phyloP scores from a whole-genome alignment of 805 yeast species.

The Torulaspora microellipsoides region DNA sequence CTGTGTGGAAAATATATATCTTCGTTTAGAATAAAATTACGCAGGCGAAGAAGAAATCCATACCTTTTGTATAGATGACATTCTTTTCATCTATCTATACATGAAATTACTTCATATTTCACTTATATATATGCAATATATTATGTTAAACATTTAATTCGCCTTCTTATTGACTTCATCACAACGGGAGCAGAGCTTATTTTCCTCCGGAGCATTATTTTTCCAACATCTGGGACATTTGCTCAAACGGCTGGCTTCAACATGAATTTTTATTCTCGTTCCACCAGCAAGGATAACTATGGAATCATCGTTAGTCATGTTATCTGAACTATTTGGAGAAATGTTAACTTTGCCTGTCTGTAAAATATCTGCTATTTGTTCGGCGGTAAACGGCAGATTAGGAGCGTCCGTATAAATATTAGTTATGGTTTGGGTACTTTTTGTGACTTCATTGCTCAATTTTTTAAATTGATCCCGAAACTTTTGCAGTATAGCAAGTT shows the following conservation, averaged over 20 bases:
- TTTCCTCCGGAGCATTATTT: constrained; percentile 47
- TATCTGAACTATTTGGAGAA: constrained; percentile 19
- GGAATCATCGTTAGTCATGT: not conserved
- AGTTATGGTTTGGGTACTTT: constrained; percentile 32
- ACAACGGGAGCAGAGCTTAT: constrained; percentile 66
- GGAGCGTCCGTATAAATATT: constrained; percentile 9
- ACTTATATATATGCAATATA: not conserved
- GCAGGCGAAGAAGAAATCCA: too few species aligned
- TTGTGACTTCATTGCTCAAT: constrained; percentile 23
- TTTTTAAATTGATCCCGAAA: constrained; percentile 20
- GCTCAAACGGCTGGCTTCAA: constrained; percentile 37
- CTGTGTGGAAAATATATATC: too few species aligned
- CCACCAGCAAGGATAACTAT: constrained; percentile 28
- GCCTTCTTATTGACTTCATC: constrained; percentile 31
- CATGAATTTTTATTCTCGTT: constrained; percentile 32
- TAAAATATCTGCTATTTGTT: constrained; percentile 53
- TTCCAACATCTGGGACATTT: constrained; percentile 98
- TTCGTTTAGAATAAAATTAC: too few species aligned
- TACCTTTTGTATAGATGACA: too few species aligned
- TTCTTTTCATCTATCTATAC: too few species aligned
- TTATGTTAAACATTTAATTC: not conserved
- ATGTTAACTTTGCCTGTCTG: constrained; percentile 59
- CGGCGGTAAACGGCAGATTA: constrained; percentile 25
- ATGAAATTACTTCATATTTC: too few species aligned
- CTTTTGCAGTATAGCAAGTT: constrained; percentile 17